Conservation (phyloP, 2,329 filamentous ascomycete species). For the Talaromyces sp. region DNA sequence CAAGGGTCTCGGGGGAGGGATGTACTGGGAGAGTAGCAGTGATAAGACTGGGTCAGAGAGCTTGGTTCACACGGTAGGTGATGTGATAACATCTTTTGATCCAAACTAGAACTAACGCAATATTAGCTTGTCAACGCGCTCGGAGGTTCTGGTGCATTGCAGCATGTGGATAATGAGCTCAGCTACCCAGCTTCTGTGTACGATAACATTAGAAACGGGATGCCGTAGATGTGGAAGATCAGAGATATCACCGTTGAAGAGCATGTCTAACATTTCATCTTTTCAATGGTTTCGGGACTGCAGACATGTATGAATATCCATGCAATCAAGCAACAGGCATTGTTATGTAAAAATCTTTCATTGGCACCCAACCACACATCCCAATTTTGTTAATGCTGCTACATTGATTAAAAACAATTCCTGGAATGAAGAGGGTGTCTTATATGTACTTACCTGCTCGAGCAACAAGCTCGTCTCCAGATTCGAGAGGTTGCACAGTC, state of each 20-base stretch:
- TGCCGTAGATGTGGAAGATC: neutral
- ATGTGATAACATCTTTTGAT: neutral
- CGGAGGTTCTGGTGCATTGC: conserved; percentile 36
- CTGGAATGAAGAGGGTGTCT: too few relatives aligned
- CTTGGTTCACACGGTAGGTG: conserved; percentile 55
- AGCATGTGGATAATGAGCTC: conserved; percentile 45
- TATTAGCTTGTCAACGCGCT: conserved; percentile 29
- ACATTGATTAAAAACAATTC: too few relatives aligned
- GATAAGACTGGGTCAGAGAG: conserved; percentile 63
- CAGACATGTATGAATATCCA: too few relatives aligned
- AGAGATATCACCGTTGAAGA: neutral
- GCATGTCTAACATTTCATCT: too few relatives aligned
- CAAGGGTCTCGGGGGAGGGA: conserved; percentile 71
- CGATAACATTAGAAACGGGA: conserved; percentile 47
- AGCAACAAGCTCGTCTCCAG: too few relatives aligned
- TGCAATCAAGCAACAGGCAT: too few relatives aligned
- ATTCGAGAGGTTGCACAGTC: too few relatives aligned
- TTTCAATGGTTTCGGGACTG: too few relatives aligned
- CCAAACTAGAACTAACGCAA: conserved; percentile 5
- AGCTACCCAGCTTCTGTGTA: conserved; percentile 51
- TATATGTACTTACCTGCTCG: too few relatives aligned
- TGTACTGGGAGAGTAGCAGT: conserved; percentile 92
- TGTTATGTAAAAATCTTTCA: too few relatives aligned
- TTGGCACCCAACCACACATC: too few relatives aligned
- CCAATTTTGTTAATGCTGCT: too few relatives aligned